Evolutionary conservation across 2,329 filamentous ascomycete species (phyloP).

Genomic region (Fusarium graminum): DNA sequence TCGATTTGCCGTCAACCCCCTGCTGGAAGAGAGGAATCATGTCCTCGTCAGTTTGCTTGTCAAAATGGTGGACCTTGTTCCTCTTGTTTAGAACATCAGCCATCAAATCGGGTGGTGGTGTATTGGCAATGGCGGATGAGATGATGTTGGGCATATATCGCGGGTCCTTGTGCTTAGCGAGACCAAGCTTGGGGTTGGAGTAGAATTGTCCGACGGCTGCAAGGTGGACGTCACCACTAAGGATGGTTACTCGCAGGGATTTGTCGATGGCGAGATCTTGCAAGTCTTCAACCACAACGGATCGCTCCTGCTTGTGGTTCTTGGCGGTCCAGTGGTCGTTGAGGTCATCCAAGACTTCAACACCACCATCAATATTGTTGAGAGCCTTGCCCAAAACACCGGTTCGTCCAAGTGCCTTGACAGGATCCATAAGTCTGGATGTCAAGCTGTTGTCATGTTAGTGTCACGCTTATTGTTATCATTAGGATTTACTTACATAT

Average conservation of each 20-base stretch:
- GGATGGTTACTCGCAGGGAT: slow-evolving; percentile 89
- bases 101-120: slow-evolving; percentile 87
- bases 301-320: slow-evolving; percentile 91
- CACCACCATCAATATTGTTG: slow-evolving; percentile 91
- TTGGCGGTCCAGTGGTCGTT: slow-evolving; percentile 99
- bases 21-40: slow-evolving; percentile 95
- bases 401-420: slow-evolving; percentile 87
- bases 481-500: slow-evolving; percentile 65
- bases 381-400: slow-evolving; percentile 84
- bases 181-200: slow-evolving; percentile 82
- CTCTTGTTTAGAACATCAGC: slow-evolving; percentile 94
- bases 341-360: slow-evolving; percentile 90
- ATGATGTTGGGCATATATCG: slow-evolving; percentile 97
- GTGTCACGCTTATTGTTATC: slow-evolving; percentile 24
- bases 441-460: slow-evolving; percentile 72
- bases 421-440: slow-evolving; percentile 85
- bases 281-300: slow-evolving; percentile 87
- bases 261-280: slow-evolving; percentile 95
- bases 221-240: slow-evolving; percentile 94
- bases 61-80: slow-evolving; percentile 82
- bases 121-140: slow-evolving; percentile 93
- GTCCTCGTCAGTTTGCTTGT: slow-evolving; percentile 86
- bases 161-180: slow-evolving; percentile 91
- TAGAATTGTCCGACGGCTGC: slow-evolving; percentile 95
- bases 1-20: slow-evolving; percentile 87